Percentiles rank a stretch among this genome's conserved stretches.
phyloP scores from a whole-genome alignment of 129 eudicot genomes.

The Lactuca saligna region DNA sequence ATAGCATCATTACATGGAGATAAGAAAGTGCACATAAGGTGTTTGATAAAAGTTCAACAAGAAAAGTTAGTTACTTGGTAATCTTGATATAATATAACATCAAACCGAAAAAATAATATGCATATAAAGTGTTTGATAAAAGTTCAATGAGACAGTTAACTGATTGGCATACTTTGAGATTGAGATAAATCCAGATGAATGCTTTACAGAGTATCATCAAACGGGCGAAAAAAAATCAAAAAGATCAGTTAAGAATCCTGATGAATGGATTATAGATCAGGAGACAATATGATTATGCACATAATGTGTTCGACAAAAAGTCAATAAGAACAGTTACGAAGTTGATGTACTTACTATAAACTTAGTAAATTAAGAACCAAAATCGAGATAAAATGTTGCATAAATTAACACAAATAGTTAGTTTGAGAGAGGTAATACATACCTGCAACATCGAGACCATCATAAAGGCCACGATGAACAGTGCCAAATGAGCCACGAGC shows the following conservation, averaged over 20 bases:
- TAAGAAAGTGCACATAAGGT: neutral
- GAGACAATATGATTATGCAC: neutral
- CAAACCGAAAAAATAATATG: neutral
- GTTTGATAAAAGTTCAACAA: neutral
- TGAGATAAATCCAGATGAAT: too few relatives aligned
- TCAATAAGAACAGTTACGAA: neutral
- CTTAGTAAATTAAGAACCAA: neutral
- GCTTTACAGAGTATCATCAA: neutral
- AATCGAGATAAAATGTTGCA: neutral
- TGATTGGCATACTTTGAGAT: too few relatives aligned
- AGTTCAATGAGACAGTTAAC: too few relatives aligned
- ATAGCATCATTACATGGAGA: neutral
- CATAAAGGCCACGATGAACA: conserved; percentile 94
- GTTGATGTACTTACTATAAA: too few relatives aligned
- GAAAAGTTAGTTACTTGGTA: too few relatives aligned
- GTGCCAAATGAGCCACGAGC: conserved; percentile 96
- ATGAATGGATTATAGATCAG: too few relatives aligned
- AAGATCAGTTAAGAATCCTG: too few relatives aligned
- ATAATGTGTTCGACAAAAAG: neutral
- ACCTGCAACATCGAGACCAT: conserved; percentile 93
- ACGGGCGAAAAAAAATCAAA: neutral
- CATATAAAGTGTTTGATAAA: neutral
- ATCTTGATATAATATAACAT: neutral
- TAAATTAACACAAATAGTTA: neutral
- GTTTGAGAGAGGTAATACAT: neutral